Evolutionary conservation across 2,329 filamentous ascomycete species (phyloP).

Genomic region (Clonostachys rosea): DNA sequence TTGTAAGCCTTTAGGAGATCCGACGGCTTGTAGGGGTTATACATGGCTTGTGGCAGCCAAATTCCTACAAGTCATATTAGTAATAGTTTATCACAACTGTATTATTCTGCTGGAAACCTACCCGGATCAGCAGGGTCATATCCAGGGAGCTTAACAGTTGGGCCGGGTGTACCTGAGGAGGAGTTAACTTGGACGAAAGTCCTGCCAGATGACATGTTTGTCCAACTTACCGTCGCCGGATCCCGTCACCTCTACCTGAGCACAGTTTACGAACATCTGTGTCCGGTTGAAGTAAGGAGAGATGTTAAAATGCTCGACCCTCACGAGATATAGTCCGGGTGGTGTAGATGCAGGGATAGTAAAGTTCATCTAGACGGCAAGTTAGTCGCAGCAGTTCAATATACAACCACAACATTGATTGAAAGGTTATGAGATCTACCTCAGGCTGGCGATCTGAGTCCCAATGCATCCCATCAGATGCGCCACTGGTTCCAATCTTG

Average conservation of each 20-base stretch:
- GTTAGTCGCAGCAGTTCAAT: no score
- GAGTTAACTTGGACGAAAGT: no score
- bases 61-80: no score
- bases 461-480: conserved; percentile 13
- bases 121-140: conserved; percentile 9
- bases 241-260: conserved; percentile 10
- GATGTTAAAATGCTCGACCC: conserved; percentile 23
- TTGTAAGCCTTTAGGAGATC: no score
- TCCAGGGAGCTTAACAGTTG: conserved; percentile 18
- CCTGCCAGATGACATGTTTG: no score
- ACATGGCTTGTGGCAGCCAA: no score
- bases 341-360: conserved; percentile 9
- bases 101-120: no score
- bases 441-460: conserved; percentile 9
- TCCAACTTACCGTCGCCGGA: conserved; percentile 4
- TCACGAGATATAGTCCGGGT: conserved; percentile 13
- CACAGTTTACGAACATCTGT: conserved; percentile 20
- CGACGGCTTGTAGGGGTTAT: no score
- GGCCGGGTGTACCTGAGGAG: conserved; percentile 5
- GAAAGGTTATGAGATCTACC: no score
- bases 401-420: no score
- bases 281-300: conserved; percentile 17
- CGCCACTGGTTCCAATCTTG: conserved; percentile 15
- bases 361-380: conserved; percentile 13
- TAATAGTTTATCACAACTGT: no score